These are phyloP conservation scores for Leccinum boreale DNA, from an alignment of 768 basidiomycete genomes.

Conservation along the genomic window DNA sequence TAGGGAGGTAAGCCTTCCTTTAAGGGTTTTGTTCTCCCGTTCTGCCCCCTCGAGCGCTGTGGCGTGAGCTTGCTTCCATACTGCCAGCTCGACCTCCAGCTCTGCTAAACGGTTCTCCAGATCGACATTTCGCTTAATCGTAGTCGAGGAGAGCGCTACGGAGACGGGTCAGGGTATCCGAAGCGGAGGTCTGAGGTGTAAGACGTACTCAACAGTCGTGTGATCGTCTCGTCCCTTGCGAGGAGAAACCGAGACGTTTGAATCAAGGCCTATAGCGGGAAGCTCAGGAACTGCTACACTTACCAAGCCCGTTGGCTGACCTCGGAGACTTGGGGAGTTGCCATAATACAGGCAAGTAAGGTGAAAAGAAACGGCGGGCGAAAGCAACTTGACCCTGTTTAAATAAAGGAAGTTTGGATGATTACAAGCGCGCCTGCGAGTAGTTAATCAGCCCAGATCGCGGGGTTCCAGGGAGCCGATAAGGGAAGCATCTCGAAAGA, in stretches of 20 bases:
- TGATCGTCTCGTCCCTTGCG: constrained; percentile 64
- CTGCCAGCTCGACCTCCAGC: constrained; percentile 63
- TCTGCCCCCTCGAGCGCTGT: constrained; percentile 59
- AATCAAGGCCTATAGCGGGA: constrained; percentile 15
- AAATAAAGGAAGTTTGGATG: constrained; percentile 33
- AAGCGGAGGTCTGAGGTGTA: constrained; percentile 1
- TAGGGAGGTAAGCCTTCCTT: constrained; percentile 61
- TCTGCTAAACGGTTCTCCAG: constrained; percentile 64
- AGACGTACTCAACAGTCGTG: constrained; percentile 54
- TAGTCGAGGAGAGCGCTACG: constrained; percentile 60
- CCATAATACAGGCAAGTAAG: constrained; percentile 39
- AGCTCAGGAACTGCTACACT: constrained; percentile 26
- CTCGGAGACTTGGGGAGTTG: constrained; percentile 59
- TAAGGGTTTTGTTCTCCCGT: constrained; percentile 62
- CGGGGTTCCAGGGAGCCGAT: constrained; percentile 48
- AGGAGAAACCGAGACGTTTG: constrained; percentile 18
- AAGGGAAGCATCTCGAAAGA: constrained; percentile 27
- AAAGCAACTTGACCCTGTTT: constrained; percentile 30
- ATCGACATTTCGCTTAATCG: constrained; percentile 59
- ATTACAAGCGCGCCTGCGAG: constrained; percentile 37
- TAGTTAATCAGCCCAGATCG: constrained; percentile 52
- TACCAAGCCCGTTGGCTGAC: constrained; percentile 65
- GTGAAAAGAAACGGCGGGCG: constrained; percentile 29
- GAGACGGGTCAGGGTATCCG: constrained; percentile 9
- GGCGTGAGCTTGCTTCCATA: constrained; percentile 71